Conservation (phyloP, 441 rosid species). For the Biscutella laevigata region DNA sequence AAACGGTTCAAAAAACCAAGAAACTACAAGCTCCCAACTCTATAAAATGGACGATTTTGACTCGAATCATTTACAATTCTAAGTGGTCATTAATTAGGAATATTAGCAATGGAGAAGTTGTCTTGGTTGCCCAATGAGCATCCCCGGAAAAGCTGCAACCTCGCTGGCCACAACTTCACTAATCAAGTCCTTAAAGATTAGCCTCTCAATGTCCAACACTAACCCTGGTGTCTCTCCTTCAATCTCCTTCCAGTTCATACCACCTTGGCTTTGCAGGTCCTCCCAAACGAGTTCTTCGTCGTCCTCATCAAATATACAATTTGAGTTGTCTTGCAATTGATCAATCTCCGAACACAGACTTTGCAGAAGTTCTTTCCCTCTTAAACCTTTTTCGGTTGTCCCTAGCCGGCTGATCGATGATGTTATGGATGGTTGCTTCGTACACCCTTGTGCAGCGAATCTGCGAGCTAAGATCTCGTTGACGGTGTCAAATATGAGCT, state of each 20-base stretch:
- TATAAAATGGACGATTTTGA: conserved; percentile 20
- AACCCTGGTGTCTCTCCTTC: conserved; percentile 48
- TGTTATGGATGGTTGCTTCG: conserved; percentile 29
- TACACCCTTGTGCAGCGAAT: conserved; percentile 31
- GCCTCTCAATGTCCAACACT: conserved; percentile 63
- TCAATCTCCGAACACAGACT: conserved; percentile 64
- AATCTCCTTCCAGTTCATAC: conserved; percentile 44
- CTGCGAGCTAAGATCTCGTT: conserved; percentile 57
- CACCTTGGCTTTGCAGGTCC: conserved; percentile 43
- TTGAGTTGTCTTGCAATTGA: conserved; percentile 41
- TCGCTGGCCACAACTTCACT: conserved; percentile 49
- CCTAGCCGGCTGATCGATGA: conserved; percentile 22
- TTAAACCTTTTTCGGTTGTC: conserved; percentile 24
- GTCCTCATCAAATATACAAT: conserved; percentile 42
- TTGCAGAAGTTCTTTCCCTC: conserved; percentile 40
- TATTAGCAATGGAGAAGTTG: conserved; percentile 44
- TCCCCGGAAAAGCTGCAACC: conserved; percentile 28
- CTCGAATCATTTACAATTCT: conserved; percentile 21
- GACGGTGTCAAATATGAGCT: conserved; percentile 64
- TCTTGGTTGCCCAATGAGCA: conserved; percentile 41
- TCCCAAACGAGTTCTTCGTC: conserved; percentile 45
- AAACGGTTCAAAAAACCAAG: conserved; percentile 9
- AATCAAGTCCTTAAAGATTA: conserved; percentile 79
- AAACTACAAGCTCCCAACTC: conserved; percentile 20
- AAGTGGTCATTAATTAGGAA: conserved; percentile 16